A percentile compares a stretch with the other conserved stretches of the same genome.
phyloP scores from a whole-genome alignment of 2,329 filamentous ascomycete species.

The Blastomyces percursus region DNA sequence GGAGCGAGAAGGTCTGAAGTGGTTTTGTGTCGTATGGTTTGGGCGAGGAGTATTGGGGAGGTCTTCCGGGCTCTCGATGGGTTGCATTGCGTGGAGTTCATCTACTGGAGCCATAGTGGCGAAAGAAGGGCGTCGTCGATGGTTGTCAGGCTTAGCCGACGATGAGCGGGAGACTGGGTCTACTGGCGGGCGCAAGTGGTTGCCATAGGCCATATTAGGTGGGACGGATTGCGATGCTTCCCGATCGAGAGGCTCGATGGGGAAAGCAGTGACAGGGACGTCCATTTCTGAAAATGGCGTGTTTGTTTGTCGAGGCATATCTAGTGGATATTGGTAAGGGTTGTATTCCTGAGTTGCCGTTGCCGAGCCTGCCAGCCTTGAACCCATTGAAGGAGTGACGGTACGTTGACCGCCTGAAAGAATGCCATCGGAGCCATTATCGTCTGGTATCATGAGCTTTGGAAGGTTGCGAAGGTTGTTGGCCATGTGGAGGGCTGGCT shows the following conservation, averaged over 20 bases:
- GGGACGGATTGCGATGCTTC: constrained; percentile 83
- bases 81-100: constrained; percentile 18
- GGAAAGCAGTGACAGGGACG: constrained; percentile 65
- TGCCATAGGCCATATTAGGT: constrained; percentile 76
- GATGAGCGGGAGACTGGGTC: constrained; percentile 39
- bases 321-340: constrained; percentile 24
- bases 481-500: constrained; percentile 32
- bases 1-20: constrained; percentile 12
- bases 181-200: constrained; percentile 21
- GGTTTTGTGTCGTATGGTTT: constrained; percentile 8
- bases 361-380: constrained; percentile 13
- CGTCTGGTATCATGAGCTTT: constrained; percentile 46
- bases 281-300: constrained; percentile 83
- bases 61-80: constrained; percentile 26
- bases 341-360: constrained; percentile 42
- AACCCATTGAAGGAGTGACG: constrained; percentile 21
- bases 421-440: constrained; percentile 19
- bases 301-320: constrained; percentile 52
- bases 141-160: constrained; percentile 34
- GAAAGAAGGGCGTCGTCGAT: constrained; percentile 20
- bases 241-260: constrained; percentile 60
- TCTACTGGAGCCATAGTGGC: constrained; percentile 21
- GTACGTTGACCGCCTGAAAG: constrained; percentile 21
- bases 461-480: constrained; percentile 46
- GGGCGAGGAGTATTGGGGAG: constrained; percentile 14